Base-by-base conservation (phyloP, 2,329 filamentous ascomycete genomes). In the Pseudocercospora fuligena region DNA sequence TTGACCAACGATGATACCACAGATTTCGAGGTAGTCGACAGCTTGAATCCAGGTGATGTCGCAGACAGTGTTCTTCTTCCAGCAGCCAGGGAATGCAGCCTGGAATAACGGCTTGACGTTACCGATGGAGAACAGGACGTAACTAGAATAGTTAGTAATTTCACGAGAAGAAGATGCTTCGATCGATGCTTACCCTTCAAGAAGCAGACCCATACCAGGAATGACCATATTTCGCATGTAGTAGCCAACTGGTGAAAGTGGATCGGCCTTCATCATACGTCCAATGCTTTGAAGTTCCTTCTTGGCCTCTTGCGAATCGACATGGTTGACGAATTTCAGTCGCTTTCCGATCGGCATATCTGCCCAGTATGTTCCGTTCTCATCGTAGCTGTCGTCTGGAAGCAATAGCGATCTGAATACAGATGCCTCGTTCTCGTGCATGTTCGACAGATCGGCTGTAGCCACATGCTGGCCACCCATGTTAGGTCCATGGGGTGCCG, bases 71-170 rank as follows among this genome's bases (percentile, higher is more conserved):
- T 73, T 65, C 9, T 69, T 70, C 9, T 67, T 66, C 94, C 94
- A 98, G 83, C 94, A 98, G 3, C 82, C 73, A 0, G 89, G 87
- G 86, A 94, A 98, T 5, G 89, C 88, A 36, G 87, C 85, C 68
- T 88, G 80, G 77, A 97, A 94, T 11, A 98, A 85, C 4, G 94
- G 92, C 76, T 91, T 89, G 70, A 98, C 84, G 80, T 97, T 97
- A 66, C 94, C 94, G 73, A 98, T 97, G 69, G 94, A 97, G 85
- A 98, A 98, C 21, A 98, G 87, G 49, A 97, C 94, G 77, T 97
- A 98, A 74, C 93, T 88, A 61, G 3, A 11, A 21, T 9, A 5
- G 29, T 70, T 60, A 67, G 63, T 49, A 27, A n/a, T 16, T 31
- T 27, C 14, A 31, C 2, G 29, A 33, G 12, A 19, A 21, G 40